phyloP scores from a whole-genome alignment of 768 basidiomycete species.

The Aureoboletus auriporus region DNA sequence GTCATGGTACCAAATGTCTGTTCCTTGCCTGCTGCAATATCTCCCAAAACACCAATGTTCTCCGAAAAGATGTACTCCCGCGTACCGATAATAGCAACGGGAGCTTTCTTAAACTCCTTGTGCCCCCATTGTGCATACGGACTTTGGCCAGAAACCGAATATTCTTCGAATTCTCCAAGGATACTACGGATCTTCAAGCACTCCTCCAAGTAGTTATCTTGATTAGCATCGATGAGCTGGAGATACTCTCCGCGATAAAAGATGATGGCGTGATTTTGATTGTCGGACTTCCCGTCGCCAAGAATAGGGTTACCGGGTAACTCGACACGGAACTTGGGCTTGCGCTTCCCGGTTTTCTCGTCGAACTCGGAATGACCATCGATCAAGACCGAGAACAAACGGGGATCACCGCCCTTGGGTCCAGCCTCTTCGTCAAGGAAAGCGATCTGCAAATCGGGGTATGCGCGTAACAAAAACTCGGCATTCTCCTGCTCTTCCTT shows the following conservation, averaged over 20 bases:
- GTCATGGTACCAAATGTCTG: conserved; percentile 99
- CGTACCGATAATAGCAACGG: conserved; percentile 96
- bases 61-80: conserved; percentile 99
- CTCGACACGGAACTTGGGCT: conserved; percentile 97
- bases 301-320: conserved; percentile 98
- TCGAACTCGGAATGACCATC: conserved; percentile 97
- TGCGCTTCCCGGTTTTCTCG: conserved; percentile 80
- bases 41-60: conserved; percentile 98
- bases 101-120: conserved; percentile 85
- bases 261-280: conserved; percentile 98
- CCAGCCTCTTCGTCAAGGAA: conserved; percentile 95
- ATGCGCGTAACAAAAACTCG: conserved; percentile 94
- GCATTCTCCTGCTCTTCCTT: conserved; percentile 99
- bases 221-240: conserved; percentile 98
- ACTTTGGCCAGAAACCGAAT: conserved; percentile 82
- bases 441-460: conserved; percentile 97
- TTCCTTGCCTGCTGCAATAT: conserved; percentile 99
- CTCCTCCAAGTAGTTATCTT: conserved; percentile 99
- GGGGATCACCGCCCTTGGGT: conserved; percentile 82
- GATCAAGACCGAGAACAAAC: conserved; percentile 88
- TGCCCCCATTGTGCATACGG: conserved; percentile 96
- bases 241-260: conserved; percentile 99
- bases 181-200: conserved; percentile 98
- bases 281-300: conserved; percentile 98
- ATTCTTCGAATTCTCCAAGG: conserved; percentile 96